phyloP scores from a whole-genome alignment of 805 yeast species.

The Maudiozyma barnettii region DNA sequence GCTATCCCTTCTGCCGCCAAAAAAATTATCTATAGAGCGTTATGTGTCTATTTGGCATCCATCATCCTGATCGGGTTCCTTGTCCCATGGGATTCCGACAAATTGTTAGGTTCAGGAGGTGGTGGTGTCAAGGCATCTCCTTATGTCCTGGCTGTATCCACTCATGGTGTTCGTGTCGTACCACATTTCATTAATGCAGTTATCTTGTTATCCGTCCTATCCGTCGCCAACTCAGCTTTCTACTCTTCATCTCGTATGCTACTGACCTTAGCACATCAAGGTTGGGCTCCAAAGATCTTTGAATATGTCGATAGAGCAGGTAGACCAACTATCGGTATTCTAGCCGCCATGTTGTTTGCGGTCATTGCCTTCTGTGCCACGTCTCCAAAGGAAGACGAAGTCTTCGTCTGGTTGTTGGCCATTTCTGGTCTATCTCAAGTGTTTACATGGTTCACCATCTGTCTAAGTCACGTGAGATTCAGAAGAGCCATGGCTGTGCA shows the following conservation, averaged over 20 bases:
- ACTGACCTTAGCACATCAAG: constrained; percentile 61
- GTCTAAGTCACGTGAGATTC: constrained; percentile 48
- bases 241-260: constrained; percentile 65
- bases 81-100: constrained; percentile 42
- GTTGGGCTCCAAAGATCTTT: constrained; percentile 49
- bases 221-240: constrained; percentile 70
- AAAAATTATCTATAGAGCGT: constrained; percentile 46
- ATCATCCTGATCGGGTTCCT: constrained; percentile 40
- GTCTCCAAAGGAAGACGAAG: constrained; percentile 45
- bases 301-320: constrained; percentile 50
- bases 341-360: constrained; percentile 44
- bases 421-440: constrained; percentile 53
- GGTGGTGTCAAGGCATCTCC: constrained; percentile 54
- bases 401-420: constrained; percentile 56
- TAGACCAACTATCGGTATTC: constrained; percentile 51
- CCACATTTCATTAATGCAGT: constrained; percentile 70
- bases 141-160: constrained; percentile 51
- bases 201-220: constrained; percentile 58
- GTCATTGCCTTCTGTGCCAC: constrained; percentile 60
- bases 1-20: constrained; percentile 50
- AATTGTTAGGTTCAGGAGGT: constrained; percentile 35
- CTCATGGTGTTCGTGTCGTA: constrained; percentile 53
- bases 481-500: constrained; percentile 49
- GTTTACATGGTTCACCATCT: constrained; percentile 54
- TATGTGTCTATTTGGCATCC: constrained; percentile 40